Conservation (phyloP, 2,329 filamentous ascomycete genomes). For the Ceratocystis papillata region DNA sequence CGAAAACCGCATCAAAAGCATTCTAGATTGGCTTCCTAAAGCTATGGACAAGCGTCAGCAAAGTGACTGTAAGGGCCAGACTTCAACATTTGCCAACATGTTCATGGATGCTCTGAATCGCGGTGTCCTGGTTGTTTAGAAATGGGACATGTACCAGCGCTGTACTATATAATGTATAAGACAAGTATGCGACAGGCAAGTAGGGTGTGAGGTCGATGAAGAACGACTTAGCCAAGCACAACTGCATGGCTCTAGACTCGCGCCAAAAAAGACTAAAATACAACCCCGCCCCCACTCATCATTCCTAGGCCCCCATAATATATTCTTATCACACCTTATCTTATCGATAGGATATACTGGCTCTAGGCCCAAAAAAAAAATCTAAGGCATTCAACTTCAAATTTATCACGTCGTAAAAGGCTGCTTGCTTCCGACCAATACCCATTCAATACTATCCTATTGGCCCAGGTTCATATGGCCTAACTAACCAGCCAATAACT, state of each 20-base stretch:
- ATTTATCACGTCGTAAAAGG: slow-evolving; percentile 6
- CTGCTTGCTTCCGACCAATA: background rate
- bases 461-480: too few species aligned
- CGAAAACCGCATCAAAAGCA: slow-evolving; percentile 53
- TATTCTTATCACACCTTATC: background rate
- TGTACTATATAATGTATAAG: too few species aligned
- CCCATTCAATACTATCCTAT: background rate
- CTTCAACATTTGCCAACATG: slow-evolving; percentile 41
- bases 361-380: slow-evolving; percentile 6
- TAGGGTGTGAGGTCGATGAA: too few species aligned
- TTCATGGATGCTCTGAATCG: slow-evolving; percentile 39
- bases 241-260: background rate
- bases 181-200: too few species aligned
- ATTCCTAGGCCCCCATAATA: too few species aligned
- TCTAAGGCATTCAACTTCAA: background rate
- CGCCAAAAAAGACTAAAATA: background rate
- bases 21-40: slow-evolving; percentile 50
- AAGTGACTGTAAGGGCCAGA: slow-evolving; percentile 44
- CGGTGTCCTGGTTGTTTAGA: slow-evolving; percentile 19
- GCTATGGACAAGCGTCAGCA: slow-evolving; percentile 44
- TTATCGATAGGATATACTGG: slow-evolving; percentile 6
- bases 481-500: too few species aligned
- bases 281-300: background rate
- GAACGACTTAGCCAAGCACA: background rate
- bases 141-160: background rate